Evolutionary conservation across 2,329 filamentous ascomycete genomes (phyloP), one percentile per base, ranked within the genome.

Genomic region (Trichothecium sympodiale): DNA sequence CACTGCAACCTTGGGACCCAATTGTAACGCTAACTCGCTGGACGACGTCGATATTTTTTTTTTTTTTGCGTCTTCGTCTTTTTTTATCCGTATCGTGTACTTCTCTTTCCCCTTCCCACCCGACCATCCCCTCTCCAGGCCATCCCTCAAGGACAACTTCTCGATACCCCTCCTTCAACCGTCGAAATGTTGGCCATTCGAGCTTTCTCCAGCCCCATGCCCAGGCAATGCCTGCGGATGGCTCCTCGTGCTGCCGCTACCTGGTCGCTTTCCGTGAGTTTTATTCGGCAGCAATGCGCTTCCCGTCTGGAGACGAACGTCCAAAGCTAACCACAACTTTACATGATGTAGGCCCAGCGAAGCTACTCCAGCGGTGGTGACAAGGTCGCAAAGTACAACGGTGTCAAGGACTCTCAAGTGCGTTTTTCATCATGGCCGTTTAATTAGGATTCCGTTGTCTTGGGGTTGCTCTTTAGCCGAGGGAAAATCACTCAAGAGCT

Each of bases 361-460:
- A 74, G 61, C 63, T 88, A 80, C 67, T 76, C 74, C 57, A 74
- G 68, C 57, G 60, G 62, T 42, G 63, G 73, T 41, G 76, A 83
- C 29, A 75, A 75, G 52, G 87, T 96, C 53, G 91, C 88, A 62
- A 84, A 91, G 69, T 98, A 95, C 71, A 81, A 85, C 55, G 91
- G 89, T 50, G 73, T 77, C 59, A 95, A 94, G 69, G 85, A 83
- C 58, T 68, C 80, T 58, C 81, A 89, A 71, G 85, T 91, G 78
- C 61, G 82, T 68, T 43, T 47, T 46, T 46, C 41, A 13, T 6
- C 34, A 13, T 14, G 27, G 29, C n/a, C 29, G 8, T 18, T 26
- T 17, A 1, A 23, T 13, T 14, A 23, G 18, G 8, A 40, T 35
- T 34, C 20, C 29, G 25, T 33, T 31, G 20, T 31, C 31, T 33